Evolutionary conservation across 768 basidiomycete genomes (phyloP).

Genomic region (Podaxis sp.): DNA sequence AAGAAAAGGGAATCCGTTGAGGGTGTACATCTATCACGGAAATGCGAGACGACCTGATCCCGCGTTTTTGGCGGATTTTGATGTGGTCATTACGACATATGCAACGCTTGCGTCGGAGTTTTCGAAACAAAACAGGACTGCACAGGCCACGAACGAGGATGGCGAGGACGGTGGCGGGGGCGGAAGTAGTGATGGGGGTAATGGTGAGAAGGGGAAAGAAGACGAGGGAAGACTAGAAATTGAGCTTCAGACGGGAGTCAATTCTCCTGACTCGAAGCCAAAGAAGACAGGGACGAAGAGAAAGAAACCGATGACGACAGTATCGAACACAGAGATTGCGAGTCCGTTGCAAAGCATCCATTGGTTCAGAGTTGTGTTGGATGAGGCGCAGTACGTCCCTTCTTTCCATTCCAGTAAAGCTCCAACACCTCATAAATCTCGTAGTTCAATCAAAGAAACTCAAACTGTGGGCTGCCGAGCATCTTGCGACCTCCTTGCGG

Average conservation of each 20-base stretch:
- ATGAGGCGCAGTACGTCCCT: slow-evolving; percentile 89
- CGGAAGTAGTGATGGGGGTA: slow-evolving; percentile 60
- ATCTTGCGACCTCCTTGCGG: slow-evolving; percentile 91
- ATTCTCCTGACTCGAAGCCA: slow-evolving; percentile 53
- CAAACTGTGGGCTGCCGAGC: slow-evolving; percentile 93
- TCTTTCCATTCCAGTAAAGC: neutral
- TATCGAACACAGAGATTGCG: slow-evolving; percentile 43
- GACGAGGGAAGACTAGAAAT: slow-evolving; percentile 27
- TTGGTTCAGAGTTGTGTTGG: slow-evolving; percentile 94
- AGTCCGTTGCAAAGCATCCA: slow-evolving; percentile 92
- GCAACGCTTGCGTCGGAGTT: slow-evolving; percentile 94
- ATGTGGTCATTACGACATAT: slow-evolving; percentile 97
- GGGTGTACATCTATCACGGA: slow-evolving; percentile 96
- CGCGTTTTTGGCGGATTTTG: slow-evolving; percentile 87
- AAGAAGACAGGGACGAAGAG: slow-evolving; percentile 72
- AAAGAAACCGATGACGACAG: slow-evolving; percentile 45
- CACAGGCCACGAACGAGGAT: slow-evolving; percentile 57
- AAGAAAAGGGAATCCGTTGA: slow-evolving; percentile 54
- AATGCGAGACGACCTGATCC: slow-evolving; percentile 84
- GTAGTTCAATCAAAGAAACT: slow-evolving; percentile 94
- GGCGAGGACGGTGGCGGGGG: slow-evolving; percentile 72
- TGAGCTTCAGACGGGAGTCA: neutral
- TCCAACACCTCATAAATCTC: slow-evolving; percentile 12
- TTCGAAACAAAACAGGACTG: slow-evolving; percentile 80
- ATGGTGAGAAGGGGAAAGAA: slow-evolving; percentile 69